These are phyloP conservation scores for Pseudocercospora pini-densiflorae DNA, from an alignment of 2,329 filamentous ascomycete species.

Conservation along the genomic window DNA sequence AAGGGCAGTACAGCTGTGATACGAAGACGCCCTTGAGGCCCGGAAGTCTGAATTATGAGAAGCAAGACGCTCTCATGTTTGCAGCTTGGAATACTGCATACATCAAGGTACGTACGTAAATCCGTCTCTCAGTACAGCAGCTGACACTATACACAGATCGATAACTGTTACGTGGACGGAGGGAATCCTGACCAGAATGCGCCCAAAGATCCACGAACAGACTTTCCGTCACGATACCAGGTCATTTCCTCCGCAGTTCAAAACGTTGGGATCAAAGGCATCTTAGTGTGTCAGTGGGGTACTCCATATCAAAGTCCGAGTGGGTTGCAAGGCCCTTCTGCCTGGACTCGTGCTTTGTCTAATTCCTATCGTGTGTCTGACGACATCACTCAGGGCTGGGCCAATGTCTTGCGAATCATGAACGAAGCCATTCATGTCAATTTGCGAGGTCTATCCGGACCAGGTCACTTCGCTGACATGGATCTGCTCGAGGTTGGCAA, in stretches of 20 bases:
- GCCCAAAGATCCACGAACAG: slow-evolving; percentile 36
- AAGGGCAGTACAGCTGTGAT: slow-evolving; percentile 35
- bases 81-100: slow-evolving; percentile 36
- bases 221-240: slow-evolving; percentile 35
- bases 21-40: slow-evolving; percentile 24
- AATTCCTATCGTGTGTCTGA: slow-evolving; percentile 39
- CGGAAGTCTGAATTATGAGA: slow-evolving; percentile 32
- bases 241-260: slow-evolving; percentile 35
- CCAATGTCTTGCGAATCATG: slow-evolving; percentile 36
- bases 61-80: slow-evolving; percentile 34
- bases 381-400: slow-evolving; percentile 38
- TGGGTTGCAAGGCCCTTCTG: slow-evolving; percentile 36
- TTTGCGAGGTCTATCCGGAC: slow-evolving; percentile 32
- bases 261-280: slow-evolving; percentile 37
- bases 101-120: slow-evolving; percentile 26
- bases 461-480: slow-evolving; percentile 37
- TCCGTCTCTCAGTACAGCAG: neutral
- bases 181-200: slow-evolving; percentile 26
- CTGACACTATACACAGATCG: slow-evolving; percentile 25
- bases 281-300: slow-evolving; percentile 35
- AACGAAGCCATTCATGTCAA: slow-evolving; percentile 39
- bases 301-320: slow-evolving; percentile 31
- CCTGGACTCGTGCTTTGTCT: slow-evolving; percentile 37
- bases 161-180: slow-evolving; percentile 39
- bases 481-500: slow-evolving; percentile 39